Evolutionary conservation across 495 filamentous ascomycete genomes (phyloP), one percentile per base, ranked within the genome.

Genomic region (Penicillium ochrochloron): DNA sequence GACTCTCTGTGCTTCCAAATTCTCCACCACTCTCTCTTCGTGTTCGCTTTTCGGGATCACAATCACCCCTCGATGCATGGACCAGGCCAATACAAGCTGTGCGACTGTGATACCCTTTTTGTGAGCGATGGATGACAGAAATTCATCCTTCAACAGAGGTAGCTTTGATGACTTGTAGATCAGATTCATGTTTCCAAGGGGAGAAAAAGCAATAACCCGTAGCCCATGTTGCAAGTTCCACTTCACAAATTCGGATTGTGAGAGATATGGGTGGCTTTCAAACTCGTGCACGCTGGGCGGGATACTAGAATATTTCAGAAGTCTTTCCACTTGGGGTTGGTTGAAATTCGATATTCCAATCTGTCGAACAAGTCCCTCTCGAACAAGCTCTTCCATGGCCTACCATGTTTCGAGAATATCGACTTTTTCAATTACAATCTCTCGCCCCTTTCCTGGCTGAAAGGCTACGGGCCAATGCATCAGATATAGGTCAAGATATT

Each of bases 41-140:
- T 42, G 39, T 42, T 42, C 39, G 7, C 39, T 15, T n/a, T 42
- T 42, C 39, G 39, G 39, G 39, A 42, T 42, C 39, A 42, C 39
- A 42, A 42, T n/a, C 12, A 42, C 39, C 15, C 39, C 39, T 42
- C 14, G 39, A 42, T 19, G 15, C 39, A 42, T 42, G 7, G 39
- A 42, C 39, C 39, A 42, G 39, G 39, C 39, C 39, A 42, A 42
- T n/a, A 42, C 39, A 15, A 42, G 39, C 39, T 42, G 39, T 42
- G 39, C 39, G 12, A 42, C 39, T 14, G 39, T 42, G 12, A 42
- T 42, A n/a, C 39, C 39, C 14, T 42, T 42, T 42, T 42, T 1
- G 39, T 42, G 39, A n/a, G 39, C n/a, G 15, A 42, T 42, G 39
- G 39, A 42, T 42, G 15, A n/a, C n/a, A 17, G 39, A 19, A 17